Conservation (phyloP, 495 filamentous ascomycete genomes). For the Podospora pseudocomata region DNA sequence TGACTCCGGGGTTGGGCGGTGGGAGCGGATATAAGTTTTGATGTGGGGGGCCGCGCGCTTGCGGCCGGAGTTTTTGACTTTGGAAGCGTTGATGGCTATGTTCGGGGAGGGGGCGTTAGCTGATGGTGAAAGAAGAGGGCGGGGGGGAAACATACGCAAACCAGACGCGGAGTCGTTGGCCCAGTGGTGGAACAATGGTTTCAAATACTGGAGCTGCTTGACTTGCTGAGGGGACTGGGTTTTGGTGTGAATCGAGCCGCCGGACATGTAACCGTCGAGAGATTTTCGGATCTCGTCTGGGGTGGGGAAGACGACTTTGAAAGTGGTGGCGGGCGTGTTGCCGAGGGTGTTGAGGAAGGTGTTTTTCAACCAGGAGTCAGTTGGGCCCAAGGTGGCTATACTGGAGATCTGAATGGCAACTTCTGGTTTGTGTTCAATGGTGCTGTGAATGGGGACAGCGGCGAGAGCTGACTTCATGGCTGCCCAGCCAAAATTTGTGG, state of each 20-base stretch:
- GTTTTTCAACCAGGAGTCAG: constrained; percentile 68
- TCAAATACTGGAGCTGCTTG: constrained; percentile 72
- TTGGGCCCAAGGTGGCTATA: constrained; percentile 72
- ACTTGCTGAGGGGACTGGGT: constrained; percentile 61
- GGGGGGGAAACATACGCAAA: background rate
- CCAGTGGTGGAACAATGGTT: constrained; percentile 70
- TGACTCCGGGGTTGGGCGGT: background rate
- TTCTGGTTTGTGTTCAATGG: constrained; percentile 39
- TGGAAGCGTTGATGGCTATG: background rate
- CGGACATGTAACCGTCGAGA: constrained; percentile 73
- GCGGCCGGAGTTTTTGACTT: constrained; percentile 48
- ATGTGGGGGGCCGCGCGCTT: constrained; percentile 85
- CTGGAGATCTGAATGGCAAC: constrained; percentile 79
- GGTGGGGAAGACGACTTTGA: constrained; percentile 76
- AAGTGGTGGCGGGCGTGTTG: constrained; percentile 10
- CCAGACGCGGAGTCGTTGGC: constrained; percentile 39
- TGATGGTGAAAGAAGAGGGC: background rate
- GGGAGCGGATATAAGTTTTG: constrained; percentile 81
- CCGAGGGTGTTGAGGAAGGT: constrained; percentile 58
- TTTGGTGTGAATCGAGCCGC: constrained; percentile 79
- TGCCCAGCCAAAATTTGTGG: constrained; percentile 71
- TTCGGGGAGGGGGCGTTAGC: background rate
- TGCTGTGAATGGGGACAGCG: constrained; percentile 41
- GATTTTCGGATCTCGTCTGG: constrained; percentile 72
- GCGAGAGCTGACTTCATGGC: constrained; percentile 60